Evolutionary conservation across 495 filamentous ascomycete species (phyloP).

Genomic region (Glarea lozoyensis): DNA sequence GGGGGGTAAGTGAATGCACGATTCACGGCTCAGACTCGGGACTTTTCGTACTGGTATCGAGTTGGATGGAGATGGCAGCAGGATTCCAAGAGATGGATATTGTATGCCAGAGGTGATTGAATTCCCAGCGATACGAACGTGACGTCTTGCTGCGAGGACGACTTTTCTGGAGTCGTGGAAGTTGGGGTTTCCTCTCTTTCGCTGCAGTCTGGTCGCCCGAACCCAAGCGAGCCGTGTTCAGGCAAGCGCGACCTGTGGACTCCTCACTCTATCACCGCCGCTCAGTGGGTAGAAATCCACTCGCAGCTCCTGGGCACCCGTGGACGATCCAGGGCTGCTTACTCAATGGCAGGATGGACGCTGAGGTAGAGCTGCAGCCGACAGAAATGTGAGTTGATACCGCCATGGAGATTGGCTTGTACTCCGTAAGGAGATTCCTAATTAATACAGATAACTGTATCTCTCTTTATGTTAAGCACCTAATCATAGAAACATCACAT

Average conservation of each 20-base stretch:
- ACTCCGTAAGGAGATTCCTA: too few relatives aligned
- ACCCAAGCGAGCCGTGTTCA: neutral
- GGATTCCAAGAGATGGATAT: neutral
- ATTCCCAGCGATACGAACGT: neutral
- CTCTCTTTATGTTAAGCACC: too few relatives aligned
- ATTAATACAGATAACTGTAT: too few relatives aligned
- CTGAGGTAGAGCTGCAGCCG: too few relatives aligned
- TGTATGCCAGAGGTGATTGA: neutral
- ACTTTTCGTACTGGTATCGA: constrained; percentile 7
- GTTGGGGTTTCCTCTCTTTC: neutral
- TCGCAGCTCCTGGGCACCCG: neutral
- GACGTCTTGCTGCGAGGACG: neutral
- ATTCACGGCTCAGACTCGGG: constrained; percentile 7
- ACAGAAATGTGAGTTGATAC: too few relatives aligned
- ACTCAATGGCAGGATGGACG: neutral
- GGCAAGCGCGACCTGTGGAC: neutral
- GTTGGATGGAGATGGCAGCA: neutral
- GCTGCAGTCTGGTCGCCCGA: neutral
- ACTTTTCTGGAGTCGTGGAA: constrained; percentile 2
- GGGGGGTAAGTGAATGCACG: neutral
- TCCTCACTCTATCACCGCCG: neutral
- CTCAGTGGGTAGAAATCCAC: neutral
- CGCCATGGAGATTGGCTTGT: too few relatives aligned
- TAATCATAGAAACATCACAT: too few relatives aligned
- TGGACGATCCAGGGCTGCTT: constrained; percentile 1